Conservation (phyloP, 2,329 filamentous ascomycete genomes). For the Fusarium clavum region DNA sequence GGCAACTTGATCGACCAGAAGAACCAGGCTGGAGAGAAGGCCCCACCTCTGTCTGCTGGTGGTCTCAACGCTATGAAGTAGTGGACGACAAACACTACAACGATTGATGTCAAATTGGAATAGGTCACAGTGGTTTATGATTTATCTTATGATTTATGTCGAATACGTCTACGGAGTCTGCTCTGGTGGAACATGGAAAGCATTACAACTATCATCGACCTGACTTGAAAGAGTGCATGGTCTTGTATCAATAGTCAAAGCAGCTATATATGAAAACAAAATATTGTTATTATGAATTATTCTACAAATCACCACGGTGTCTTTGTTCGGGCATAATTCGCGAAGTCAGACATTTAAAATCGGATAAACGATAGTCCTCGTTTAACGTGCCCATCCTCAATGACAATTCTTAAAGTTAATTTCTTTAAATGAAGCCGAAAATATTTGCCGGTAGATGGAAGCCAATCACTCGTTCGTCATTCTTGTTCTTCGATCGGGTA, state of each 20-base stretch:
- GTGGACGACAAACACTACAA: accelerated
- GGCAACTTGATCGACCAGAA: conserved; percentile 6
- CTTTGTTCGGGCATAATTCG: too few relatives aligned
- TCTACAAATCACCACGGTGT: not conserved
- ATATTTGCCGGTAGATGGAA: not conserved
- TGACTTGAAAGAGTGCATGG: accelerated
- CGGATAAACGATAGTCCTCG: not conserved
- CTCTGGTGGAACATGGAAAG: too few relatives aligned
- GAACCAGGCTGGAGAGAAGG: not conserved
- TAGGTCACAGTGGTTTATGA: not conserved
- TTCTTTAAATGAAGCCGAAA: not conserved
- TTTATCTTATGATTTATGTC: not conserved
- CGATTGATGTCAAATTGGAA: too few relatives aligned
- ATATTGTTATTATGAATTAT: accelerated
- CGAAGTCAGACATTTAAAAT: too few relatives aligned
- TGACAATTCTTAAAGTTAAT: not conserved
- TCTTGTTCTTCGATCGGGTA: not conserved
- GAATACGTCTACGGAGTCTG: too few relatives aligned
- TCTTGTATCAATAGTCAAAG: not conserved
- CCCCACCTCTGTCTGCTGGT: conserved; percentile 5
- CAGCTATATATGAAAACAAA: too few relatives aligned
- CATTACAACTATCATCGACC: too few relatives aligned
- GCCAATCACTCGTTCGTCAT: conserved; percentile 14
- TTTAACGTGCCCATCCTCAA: not conserved
- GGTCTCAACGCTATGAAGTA: conserved; percentile 17